Evolutionary conservation across 352 stramenopile species (phyloP), one percentile per base, ranked within the genome.

Genomic region (Phytophthora tentaculata): DNA sequence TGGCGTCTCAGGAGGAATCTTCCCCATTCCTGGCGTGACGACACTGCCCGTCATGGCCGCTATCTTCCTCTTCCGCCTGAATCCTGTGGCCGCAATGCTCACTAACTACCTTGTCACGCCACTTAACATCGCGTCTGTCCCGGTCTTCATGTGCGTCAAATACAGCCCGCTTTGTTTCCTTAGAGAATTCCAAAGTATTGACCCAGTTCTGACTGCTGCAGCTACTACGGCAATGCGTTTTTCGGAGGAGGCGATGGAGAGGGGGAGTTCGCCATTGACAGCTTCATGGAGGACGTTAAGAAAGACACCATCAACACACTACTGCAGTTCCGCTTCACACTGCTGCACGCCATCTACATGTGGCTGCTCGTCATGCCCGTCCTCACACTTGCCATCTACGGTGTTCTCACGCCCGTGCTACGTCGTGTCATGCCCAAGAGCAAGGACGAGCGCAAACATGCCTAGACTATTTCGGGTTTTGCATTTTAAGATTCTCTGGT

Each of bases 81-180:
- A 95, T 53, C 80, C 86, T 10, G 82, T 93, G 53, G 86, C 86
- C 7, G 80, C 86, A 24, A 93, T 95, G 86, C 81, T 93, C 58
- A 92, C 84, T 2, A 93, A 95, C 64, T 93, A 93, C 69, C 75
- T 93, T 28, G 79, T 79, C 51, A 93, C 86, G 48, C 86, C 86
- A 5, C 74, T 95, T 41, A 95, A 95, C 64, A 84, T 95, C 57
- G 83, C 83, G 49, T 83, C 77, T 0, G 73, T 95, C 17, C 86
- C 86, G 14, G 51, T 92, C 23, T 95, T 93, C 73, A 92, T 95
- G 86, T 95, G 60, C 29, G 82, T 77, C 2, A 1, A 17, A 19
- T 59, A n/a, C n/a, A 23, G 22, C 17, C n/a, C n/a, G n/a, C 56
- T 48, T 8, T 43, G 26, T 37, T n/a, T 20, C 20, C 23, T 44